Evolutionary conservation across 2,329 filamentous ascomycete species (phyloP).

Genomic region (Chaetothyriales sp.): DNA sequence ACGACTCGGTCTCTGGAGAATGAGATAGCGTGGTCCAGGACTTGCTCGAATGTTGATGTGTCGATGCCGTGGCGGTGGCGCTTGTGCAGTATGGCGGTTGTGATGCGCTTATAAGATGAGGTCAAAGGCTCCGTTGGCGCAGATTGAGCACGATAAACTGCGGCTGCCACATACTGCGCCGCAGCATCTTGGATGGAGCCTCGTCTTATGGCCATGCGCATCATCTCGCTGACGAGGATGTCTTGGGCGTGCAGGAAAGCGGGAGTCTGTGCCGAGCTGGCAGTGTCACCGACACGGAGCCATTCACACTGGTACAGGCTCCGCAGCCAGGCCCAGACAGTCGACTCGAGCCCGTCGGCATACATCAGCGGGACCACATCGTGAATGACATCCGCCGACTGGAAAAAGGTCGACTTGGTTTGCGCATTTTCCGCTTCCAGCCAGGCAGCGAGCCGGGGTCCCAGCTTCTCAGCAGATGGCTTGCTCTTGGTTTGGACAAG

Average conservation of each 20-base stretch:
- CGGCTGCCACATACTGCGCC: conserved; percentile 13
- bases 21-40: conserved; percentile 16
- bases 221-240: conserved; percentile 12
- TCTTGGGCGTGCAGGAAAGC: conserved; percentile 12
- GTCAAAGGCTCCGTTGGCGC: background rate
- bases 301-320: conserved; percentile 9
- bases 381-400: conserved; percentile 3
- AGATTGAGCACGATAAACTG: conserved; percentile 5
- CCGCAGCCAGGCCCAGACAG: conserved; percentile 16
- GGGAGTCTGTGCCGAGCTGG: conserved; percentile 1
- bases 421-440: conserved; percentile 6
- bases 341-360: conserved; percentile 14
- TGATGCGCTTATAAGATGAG: conserved; percentile 11
- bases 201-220: conserved; percentile 8
- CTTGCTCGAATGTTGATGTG: conserved; percentile 22
- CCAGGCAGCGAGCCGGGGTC: conserved; percentile 10
- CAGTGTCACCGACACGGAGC: background rate
- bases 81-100: conserved; percentile 19
- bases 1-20: conserved; percentile 16
- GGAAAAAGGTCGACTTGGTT: conserved; percentile 10
- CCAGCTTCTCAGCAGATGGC: conserved; percentile 5
- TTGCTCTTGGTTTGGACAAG: conserved; percentile 8
- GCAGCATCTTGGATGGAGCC: conserved; percentile 9
- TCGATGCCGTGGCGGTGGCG: conserved; percentile 18
- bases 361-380: conserved; percentile 7